Evolutionary conservation across 164 flowering plant species (phyloP), one percentile per base, ranked within the genome.

Genomic region (Chimonanthus salicifolius): DNA sequence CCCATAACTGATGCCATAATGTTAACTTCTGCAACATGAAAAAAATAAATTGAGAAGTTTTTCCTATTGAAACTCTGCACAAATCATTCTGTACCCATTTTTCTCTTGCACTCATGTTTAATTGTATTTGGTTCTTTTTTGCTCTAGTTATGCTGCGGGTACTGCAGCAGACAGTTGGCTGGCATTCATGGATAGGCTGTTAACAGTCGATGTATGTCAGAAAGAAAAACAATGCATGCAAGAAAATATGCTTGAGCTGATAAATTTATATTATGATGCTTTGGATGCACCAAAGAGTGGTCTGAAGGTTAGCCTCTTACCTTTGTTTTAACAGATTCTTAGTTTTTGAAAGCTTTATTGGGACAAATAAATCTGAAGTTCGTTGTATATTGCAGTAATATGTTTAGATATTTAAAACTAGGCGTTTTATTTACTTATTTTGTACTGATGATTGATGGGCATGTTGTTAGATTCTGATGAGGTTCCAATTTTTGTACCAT

Each of bases 241-340:
- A 50, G 62, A 68, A 18, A 87, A 88, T 67, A 79, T 94, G 76
- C 75, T 79, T 47, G 71, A 80, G 72, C 77, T 94, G 73, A 74
- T 86, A 63, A 88, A 94, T 74, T 78, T 90, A 46, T 94, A 91
- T 78, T 94, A 92, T 78, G 88, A 87, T 74, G 97, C 98, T 44
- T 45, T 94, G 60, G 97, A 94, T 87, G 97, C 97, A 6, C 93
- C 95, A 4, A 90, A 92, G 73, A 82, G 80, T 49, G 95, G 93
- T 68, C 74, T 62, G 64, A 85, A 89, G 97, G 97, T 87, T 71
- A 49, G 50, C 15, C 10, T 16, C 11, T 54, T n/a, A 54, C n/a
- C 16, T 54, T 13, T 54, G 15, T 15, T 54, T 54, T 54, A 13
- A 11, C 60, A 54, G 5, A 54, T 13, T 13, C n/a, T 54, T 6